Percentiles rank a stretch among this genome's conserved stretches.
Evolutionary conservation across 129 eudicot species (phyloP).

Genomic region (Escallonia herrerae): DNA sequence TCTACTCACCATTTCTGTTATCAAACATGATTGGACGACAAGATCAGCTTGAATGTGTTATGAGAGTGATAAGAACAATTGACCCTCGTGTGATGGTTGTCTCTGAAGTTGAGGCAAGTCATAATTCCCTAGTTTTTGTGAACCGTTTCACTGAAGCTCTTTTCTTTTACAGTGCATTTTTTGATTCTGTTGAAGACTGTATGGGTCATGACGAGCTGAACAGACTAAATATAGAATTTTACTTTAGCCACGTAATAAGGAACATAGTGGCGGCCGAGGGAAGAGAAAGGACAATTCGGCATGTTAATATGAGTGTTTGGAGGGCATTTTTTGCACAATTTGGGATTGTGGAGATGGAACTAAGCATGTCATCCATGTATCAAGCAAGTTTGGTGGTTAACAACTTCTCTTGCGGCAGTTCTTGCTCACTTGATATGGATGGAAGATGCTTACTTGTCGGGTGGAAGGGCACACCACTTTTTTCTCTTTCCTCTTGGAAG

Average conservation of each 20-base stretch:
- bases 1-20: background rate
- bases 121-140: slow-evolving; percentile 8
- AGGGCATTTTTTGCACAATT: slow-evolving; percentile 21
- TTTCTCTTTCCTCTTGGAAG: slow-evolving; percentile 29
- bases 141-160: slow-evolving; percentile 22
- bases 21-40: slow-evolving; percentile 2
- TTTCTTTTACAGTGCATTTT: slow-evolving; percentile 3
- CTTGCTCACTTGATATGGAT: slow-evolving; percentile 19
- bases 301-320: slow-evolving; percentile 15
- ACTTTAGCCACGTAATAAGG: slow-evolving; percentile 3
- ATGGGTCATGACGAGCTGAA: slow-evolving; percentile 1
- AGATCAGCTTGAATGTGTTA: background rate
- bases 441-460: slow-evolving; percentile 26
- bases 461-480: slow-evolving; percentile 33
- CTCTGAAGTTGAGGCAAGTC: slow-evolving; percentile 14
- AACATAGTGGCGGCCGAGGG: slow-evolving; percentile 18
- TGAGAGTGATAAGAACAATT: slow-evolving; percentile 12
- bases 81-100: slow-evolving; percentile 17
- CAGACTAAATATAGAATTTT: slow-evolving; percentile 5
- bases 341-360: slow-evolving; percentile 18
- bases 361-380: slow-evolving; percentile 13
- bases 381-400: slow-evolving; percentile 27
- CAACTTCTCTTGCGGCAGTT: slow-evolving; percentile 14
- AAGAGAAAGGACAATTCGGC: slow-evolving; percentile 12
- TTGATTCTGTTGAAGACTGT: slow-evolving; percentile 16